Conservation (phyloP, 2,329 filamentous ascomycete species). For the Penicillium sp. region DNA sequence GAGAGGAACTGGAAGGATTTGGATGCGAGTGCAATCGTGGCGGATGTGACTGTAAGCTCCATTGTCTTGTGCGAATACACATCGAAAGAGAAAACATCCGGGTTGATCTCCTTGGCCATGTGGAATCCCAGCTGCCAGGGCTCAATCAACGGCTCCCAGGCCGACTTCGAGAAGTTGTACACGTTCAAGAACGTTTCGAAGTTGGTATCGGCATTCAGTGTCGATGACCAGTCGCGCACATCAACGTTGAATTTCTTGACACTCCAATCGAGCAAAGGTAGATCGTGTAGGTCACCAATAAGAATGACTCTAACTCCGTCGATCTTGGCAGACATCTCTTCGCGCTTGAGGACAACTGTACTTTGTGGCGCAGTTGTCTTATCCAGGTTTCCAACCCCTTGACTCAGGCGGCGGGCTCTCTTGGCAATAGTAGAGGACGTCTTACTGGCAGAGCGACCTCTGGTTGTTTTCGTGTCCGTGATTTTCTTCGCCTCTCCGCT, state of each 20-base stretch:
- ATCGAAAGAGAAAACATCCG: constrained; percentile 76
- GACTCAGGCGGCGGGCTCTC: constrained; percentile 46
- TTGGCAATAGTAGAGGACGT: constrained; percentile 43
- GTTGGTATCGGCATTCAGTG: constrained; percentile 81
- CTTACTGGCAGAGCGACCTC: constrained; percentile 49
- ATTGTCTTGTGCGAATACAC: constrained; percentile 85
- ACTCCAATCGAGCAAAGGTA: constrained; percentile 90
- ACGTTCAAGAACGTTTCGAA: constrained; percentile 94
- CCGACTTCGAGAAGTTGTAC: constrained; percentile 98
- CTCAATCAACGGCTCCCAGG: constrained; percentile 94
- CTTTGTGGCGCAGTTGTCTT: constrained; percentile 40
- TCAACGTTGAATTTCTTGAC: constrained; percentile 84
- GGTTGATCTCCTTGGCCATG: constrained; percentile 72
- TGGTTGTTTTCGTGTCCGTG: constrained; percentile 44
- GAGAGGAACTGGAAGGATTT: constrained; percentile 91
- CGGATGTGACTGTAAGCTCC: constrained; percentile 88
- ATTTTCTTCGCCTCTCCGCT: constrained; percentile 56
- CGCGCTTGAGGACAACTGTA: constrained; percentile 60
- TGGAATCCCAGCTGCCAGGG: constrained; percentile 95
- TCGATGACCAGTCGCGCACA: constrained; percentile 87
- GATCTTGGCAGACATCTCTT: constrained; percentile 81
- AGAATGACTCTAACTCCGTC: constrained; percentile 89
- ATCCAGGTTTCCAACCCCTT: constrained; percentile 38
- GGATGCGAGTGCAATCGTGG: constrained; percentile 86
- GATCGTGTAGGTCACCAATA: constrained; percentile 92